A percentile compares a stretch with the other conserved stretches of the same genome.
These are phyloP conservation scores for Curvularia sp. DNA, from an alignment of 2,329 filamentous ascomycete genomes.

Conservation along the genomic window DNA sequence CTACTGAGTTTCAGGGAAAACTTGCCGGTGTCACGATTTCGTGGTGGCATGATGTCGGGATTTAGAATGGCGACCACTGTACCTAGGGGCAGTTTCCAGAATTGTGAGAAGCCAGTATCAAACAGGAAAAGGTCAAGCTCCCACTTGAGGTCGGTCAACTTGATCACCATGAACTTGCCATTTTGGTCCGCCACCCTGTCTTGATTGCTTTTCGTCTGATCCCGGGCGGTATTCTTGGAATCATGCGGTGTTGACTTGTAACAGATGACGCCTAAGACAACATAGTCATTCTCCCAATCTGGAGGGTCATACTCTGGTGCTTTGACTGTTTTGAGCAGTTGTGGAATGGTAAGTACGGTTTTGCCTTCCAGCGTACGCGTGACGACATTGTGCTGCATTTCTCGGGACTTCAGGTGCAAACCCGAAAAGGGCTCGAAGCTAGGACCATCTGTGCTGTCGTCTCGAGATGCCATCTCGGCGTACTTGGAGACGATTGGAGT, in stretches of 20 bases:
- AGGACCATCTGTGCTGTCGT: slow-evolving; percentile 59
- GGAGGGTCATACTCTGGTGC: slow-evolving; percentile 80
- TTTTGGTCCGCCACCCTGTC: slow-evolving; percentile 62
- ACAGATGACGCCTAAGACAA: slow-evolving; percentile 86
- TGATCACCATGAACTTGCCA: slow-evolving; percentile 92
- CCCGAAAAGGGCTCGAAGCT: slow-evolving; percentile 82
- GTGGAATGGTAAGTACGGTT: slow-evolving; percentile 77
- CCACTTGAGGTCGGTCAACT: slow-evolving; percentile 85
- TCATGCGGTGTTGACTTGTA: slow-evolving; percentile 83
- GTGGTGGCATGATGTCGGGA: slow-evolving; percentile 87
- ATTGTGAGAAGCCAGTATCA: slow-evolving; percentile 85
- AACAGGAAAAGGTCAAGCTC: slow-evolving; percentile 93
- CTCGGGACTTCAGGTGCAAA: slow-evolving; percentile 80
- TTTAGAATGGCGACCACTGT: slow-evolving; percentile 93
- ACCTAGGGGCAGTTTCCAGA: slow-evolving; percentile 93
- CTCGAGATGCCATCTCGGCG: slow-evolving; percentile 40
- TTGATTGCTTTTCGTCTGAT: slow-evolving; percentile 52
- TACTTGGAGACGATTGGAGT: slow-evolving; percentile 38
- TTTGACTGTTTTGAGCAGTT: slow-evolving; percentile 81
- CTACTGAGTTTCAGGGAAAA: slow-evolving; percentile 88
- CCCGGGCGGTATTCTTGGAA: slow-evolving; percentile 57
- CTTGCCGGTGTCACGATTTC: slow-evolving; percentile 76
- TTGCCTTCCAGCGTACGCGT: slow-evolving; percentile 80
- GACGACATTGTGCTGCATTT: slow-evolving; percentile 81
- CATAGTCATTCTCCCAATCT: slow-evolving; percentile 85